Base-by-base conservation (phyloP, 208 protist species). In the Acanthamoeba sp. region DNA sequence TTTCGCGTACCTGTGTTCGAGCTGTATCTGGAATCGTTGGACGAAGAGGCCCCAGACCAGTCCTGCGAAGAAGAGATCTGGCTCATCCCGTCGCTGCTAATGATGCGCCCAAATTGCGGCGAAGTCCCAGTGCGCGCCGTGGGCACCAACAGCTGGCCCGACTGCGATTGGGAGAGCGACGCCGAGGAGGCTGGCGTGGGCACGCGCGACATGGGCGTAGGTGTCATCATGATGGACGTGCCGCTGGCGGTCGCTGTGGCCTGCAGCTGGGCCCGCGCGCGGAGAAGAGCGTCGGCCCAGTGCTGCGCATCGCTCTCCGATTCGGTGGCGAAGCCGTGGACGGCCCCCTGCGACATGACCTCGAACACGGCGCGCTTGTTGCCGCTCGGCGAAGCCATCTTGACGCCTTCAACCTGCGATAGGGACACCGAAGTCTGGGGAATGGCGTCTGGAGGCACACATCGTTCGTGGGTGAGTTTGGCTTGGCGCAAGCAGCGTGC, bases 251-350 rank as follows among this genome's bases (percentile, higher is more conserved):
- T 57, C 50, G 50, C n/a, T n/a, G n/a, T n/a, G 55, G 12, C 29
- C 64, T 73, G 64, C 27, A 73, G 64, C 29, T 73, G 16, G 64
- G 64, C 64, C 64, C 64, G 64, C 64, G 64, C 27, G 32, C 64
- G 64, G 9, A 73, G 32, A 10, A 73, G 27, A 36, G 64, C 32
- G 64, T 73, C 64, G 27, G 64, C 64, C 64, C 64, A 73, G 14
- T 29, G 27, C 29, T 73, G 64, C 62, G 64, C 64, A 18, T 38
- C 32, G 14, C 32, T 6, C 32, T 73, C 64, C 32, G 64, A 73
- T 73, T 73, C 64, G 20, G 64, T 27, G 32, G 64, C 64, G n/a
- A 73, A 73, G 32, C 24, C 14, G 27, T 73, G 29, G 29, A 73
- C 64, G 24, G 29, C 29, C 24, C 64, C 64, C 64, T 73, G 64